Base-by-base conservation (phyloP, 495 filamentous ascomycete species). In the Neurospora pannonica region DNA sequence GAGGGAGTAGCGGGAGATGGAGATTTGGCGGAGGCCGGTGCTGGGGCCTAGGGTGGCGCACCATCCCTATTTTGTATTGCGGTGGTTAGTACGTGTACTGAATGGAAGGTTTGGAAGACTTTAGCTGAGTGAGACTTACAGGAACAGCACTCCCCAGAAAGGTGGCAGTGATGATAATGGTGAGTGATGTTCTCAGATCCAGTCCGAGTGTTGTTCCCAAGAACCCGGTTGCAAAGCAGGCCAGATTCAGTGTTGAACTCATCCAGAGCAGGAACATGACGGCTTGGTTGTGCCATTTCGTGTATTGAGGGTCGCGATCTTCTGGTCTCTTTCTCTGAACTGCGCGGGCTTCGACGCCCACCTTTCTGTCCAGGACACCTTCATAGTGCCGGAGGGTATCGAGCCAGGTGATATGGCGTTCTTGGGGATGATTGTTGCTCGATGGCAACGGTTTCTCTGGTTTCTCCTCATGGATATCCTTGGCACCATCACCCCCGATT, bases 281-380 rank as follows among this genome's bases (percentile, higher is more conserved):
- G 67, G 80, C 71, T 71, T 82, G 81, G 42, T 79, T 78, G 38
- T 72, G 69, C 76, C 76, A 79, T 37, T 73, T 70, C 38, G 78
- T 78, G 70, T 80, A 85, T 21, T 82, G 78, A 2, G 79, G 82
- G 43, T 78, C 77, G 71, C 80, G 81, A 70, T 86, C 81, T 70
- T 87, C 86, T n/a, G 87, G 86, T 9, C 81, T 80, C 71, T 86
- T 86, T 36, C 87, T 85, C 71, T 85, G 82, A 46, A 88, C 81
- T 78, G 85, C 86, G 60, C 87, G 82, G 2, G 84, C 83, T 77
- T 90, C 88, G 72, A 89, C 82, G 19, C 87, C 87, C 70, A 90
- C 75, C 75, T 87, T 89, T 62, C 79, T 80, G 77, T 89, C 87
- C 42, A 89, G 78, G 48, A 81, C 79, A 19, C 82, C 80, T 67